Percentiles rank a stretch among this genome's conserved stretches.
Evolutionary conservation across 805 yeast genomes (phyloP).

Genomic region (Candida sithepensis): DNA sequence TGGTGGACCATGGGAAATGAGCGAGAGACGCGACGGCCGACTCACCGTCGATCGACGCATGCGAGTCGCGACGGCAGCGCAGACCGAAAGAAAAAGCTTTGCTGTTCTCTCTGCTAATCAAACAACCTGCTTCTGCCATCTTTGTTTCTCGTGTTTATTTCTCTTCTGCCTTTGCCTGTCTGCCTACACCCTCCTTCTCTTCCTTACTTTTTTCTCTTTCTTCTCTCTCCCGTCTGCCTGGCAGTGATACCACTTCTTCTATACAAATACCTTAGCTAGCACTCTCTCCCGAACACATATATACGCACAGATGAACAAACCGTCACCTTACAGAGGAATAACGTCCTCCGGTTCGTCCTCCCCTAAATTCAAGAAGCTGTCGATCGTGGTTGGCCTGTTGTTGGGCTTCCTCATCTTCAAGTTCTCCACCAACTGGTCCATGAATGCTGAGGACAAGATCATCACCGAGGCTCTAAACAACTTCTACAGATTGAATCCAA

Average conservation of each 20-base stretch:
- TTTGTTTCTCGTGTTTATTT: not conserved
- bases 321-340: conserved; percentile 25
- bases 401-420: conserved; percentile 27
- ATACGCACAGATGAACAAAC: conserved; percentile 12
- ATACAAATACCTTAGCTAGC: too few species aligned
- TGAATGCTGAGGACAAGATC: conserved; percentile 24
- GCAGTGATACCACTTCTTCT: not conserved
- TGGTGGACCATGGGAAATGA: not conserved
- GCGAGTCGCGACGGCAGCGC: not conserved
- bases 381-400: conserved; percentile 25
- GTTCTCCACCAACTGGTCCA: conserved; percentile 23
- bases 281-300: too few species aligned
- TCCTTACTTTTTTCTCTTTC: too few species aligned
- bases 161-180: not conserved
- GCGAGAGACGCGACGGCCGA: not conserved
- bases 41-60: too few species aligned
- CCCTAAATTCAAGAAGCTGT: conserved; percentile 22
- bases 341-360: conserved; percentile 13
- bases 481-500: conserved; percentile 30
- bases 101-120: too few species aligned
- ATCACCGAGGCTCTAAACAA: conserved; percentile 27
- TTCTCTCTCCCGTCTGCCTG: too few species aligned
- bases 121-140: not conserved
- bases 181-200: too few species aligned
- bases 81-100: too few species aligned